These are phyloP conservation scores for Hemisphaericaspora subhashii DNA, from an alignment of 1,139 yeast species.

Conservation along the genomic window DNA sequence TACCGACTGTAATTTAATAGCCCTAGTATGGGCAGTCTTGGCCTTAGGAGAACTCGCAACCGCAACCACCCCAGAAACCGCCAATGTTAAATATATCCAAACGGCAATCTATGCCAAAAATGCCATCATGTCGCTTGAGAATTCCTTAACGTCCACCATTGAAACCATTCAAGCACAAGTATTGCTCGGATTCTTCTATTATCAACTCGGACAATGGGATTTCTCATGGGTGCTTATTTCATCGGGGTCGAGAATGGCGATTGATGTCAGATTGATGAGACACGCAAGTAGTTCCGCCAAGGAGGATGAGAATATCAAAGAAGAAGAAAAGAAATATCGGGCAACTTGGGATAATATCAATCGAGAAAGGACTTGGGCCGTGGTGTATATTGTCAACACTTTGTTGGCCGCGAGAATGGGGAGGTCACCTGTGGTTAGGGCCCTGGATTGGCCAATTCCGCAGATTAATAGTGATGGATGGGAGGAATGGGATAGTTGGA, in stretches of 20 bases:
- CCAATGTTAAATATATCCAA: neutral
- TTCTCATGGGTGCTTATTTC: constrained; percentile 25
- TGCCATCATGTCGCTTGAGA: constrained; percentile 24
- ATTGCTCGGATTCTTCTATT: constrained; percentile 22
- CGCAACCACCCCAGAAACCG: constrained; percentile 9
- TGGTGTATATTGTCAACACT: constrained; percentile 23
- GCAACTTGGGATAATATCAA: constrained; percentile 18
- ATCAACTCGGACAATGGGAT: constrained; percentile 27
- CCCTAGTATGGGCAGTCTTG: constrained; percentile 24
- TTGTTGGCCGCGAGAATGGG: constrained; percentile 25
- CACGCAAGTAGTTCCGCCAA: constrained; percentile 8
- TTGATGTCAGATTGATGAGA: constrained; percentile 27
- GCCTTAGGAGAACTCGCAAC: constrained; percentile 19
- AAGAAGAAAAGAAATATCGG: constrained; percentile 11
- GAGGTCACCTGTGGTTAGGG: constrained; percentile 23
- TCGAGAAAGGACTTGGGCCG: constrained; percentile 27
- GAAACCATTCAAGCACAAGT: constrained; percentile 28
- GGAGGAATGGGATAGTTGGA: constrained; percentile 30
- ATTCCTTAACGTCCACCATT: constrained; percentile 23
- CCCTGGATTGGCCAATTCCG: constrained; percentile 27
- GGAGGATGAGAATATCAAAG: constrained; percentile 6
- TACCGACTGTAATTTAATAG: constrained; percentile 21
- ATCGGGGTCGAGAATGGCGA: constrained; percentile 26
- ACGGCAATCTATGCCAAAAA: constrained; percentile 19
- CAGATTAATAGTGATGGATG: constrained; percentile 22